phyloP scores from a whole-genome alignment of 2,329 filamentous ascomycete genomes.

The Alternaria incomplexa region DNA sequence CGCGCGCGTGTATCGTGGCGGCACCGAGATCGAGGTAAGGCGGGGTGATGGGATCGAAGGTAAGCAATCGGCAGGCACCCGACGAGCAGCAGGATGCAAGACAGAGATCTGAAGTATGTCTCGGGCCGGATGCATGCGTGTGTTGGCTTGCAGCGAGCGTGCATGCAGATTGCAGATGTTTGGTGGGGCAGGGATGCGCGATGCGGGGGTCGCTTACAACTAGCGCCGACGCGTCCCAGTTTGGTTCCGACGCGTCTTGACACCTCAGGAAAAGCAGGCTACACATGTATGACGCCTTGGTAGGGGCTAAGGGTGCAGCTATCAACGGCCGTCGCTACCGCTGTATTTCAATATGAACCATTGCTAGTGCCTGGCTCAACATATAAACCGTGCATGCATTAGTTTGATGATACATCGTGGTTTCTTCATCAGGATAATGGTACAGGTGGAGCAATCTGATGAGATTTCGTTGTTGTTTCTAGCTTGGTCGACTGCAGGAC shows the following conservation, averaged over 20 bases:
- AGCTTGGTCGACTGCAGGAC: conserved; percentile 25
- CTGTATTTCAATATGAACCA: background rate
- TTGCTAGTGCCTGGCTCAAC: conserved; percentile 3
- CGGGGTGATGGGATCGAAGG: background rate
- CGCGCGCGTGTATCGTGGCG: background rate
- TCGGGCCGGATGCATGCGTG: conserved; percentile 4
- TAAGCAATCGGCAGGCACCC: background rate
- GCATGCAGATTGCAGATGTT: conserved; percentile 7
- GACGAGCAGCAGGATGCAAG: background rate
- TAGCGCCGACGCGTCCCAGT: conserved; percentile 13
- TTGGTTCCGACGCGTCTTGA: conserved; percentile 11
- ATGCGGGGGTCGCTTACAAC: conserved; percentile 15
- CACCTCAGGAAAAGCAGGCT: background rate
- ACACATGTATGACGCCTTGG: background rate
- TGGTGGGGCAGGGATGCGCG: conserved; percentile 12
- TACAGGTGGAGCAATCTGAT: background rate
- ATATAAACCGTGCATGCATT: background rate
- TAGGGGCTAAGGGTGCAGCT: background rate
- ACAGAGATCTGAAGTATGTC: background rate
- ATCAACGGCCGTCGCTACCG: conserved; percentile 1
- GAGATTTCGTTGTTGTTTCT: conserved; percentile 31
- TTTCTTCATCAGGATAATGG: background rate
- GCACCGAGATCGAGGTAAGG: background rate
- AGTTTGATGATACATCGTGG: background rate
- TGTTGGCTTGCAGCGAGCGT: conserved; percentile 16